Base-by-base conservation (phyloP, 805 yeast species). In the Cyberlindnera xishuangbannaensis region DNA sequence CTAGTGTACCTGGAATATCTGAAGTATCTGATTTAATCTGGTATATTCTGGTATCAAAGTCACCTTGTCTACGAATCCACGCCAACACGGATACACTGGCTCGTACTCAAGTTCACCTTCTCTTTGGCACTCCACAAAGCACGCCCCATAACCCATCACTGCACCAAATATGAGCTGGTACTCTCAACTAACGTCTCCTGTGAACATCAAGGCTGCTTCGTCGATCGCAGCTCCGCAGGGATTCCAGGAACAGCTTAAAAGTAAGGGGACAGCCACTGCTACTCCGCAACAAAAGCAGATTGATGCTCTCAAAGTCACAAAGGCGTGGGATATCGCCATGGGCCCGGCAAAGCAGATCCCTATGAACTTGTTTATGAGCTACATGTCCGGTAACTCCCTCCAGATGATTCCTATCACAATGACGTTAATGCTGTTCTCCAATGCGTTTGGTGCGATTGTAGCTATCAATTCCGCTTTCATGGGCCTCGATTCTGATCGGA, bases 381-480 rank as follows among this genome's bases (percentile, higher is more conserved):
- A 85, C 56, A 84, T 90, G 85, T 77, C 95, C 0, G 97, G 97
- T 20, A 81, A 82, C 49, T 74, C 94, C 4, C 62, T 92, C 18
- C 97, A 92, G 50, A 69, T 90, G 45, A 86, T 90, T 43, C 92
- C 97, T 4, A 82, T 90, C 29, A 79, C 87, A 61, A 88, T 87
- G 83, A 81, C 95, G 0, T 55, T 83, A 18, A 85, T 81, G 85
- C 64, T 90, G 46, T 75, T 92, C 44, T 71, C 83, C 43, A 78
- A 76, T 29, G 92, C 97, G 0, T 49, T 85, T 23, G 78, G 75
- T 48, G 85, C 94, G 16, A 77, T 92, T 2, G 54, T 78, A 23
- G 58, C 64, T 5, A 73, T 81, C 1, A 67, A 68, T 39, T 45
- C 63, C 12, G 67, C 71, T n/a, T 88, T 90, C 56, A 55, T 56